Percentiles rank a stretch among this genome's conserved stretches.
Conservation (phyloP, 2,329 filamentous ascomycete species). For the Colletotrichum graminicola region DNA sequence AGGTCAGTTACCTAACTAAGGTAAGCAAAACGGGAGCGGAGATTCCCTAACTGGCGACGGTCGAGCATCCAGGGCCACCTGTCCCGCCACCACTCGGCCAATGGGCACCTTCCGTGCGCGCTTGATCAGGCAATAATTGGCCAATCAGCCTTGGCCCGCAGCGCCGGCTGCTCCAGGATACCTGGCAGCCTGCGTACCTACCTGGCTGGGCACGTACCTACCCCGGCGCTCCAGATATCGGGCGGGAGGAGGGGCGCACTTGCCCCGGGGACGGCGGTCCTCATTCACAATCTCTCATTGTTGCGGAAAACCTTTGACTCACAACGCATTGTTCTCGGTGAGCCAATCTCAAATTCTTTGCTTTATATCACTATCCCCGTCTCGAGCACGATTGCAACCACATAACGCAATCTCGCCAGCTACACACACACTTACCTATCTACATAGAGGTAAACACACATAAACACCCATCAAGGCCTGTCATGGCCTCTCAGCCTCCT, state of each 20-base stretch:
- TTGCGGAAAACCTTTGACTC: conserved; percentile 27
- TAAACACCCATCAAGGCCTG: not conserved
- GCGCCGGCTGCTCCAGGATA: not conserved
- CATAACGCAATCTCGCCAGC: not conserved
- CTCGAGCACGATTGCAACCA: not conserved
- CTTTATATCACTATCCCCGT: not conserved
- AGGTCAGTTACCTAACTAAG: too few species aligned
- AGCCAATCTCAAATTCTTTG: not conserved
- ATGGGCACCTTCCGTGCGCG: conserved; percentile 23
- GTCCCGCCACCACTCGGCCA: conserved; percentile 8
- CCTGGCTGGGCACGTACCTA: not conserved
- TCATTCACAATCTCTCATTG: not conserved
- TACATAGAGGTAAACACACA: not conserved
- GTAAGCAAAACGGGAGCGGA: conserved; percentile 27
- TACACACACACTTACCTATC: too few species aligned
- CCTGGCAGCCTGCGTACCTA: too few species aligned
- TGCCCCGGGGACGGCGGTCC: not conserved
- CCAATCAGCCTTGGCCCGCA: conserved; percentile 38
- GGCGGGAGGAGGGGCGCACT: not conserved
- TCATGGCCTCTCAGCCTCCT: conserved; percentile 50
- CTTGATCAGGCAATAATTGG: conserved; percentile 34
- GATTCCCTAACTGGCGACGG: conserved; percentile 37
- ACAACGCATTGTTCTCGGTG: conserved; percentile 20
- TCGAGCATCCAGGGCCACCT: not conserved
- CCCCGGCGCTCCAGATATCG: conserved; percentile 12